Percentiles rank a stretch among this genome's conserved stretches.
Conservation (phyloP, 768 basidiomycete genomes). For the Jaapia argillacea region DNA sequence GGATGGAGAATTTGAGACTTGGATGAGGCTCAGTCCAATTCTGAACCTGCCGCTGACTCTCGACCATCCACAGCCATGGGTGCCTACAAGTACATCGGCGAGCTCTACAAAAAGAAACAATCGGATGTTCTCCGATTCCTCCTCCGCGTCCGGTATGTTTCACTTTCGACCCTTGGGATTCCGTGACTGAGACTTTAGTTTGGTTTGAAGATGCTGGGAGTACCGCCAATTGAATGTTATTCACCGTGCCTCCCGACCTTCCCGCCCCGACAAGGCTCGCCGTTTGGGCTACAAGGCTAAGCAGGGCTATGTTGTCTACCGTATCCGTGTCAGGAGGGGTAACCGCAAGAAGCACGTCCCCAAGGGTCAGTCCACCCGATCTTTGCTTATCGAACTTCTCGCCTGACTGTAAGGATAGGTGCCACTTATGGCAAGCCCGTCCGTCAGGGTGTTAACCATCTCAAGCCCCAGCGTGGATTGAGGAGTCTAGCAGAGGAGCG, state of each 20-base stretch:
- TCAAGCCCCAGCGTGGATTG: slow-evolving; percentile 94
- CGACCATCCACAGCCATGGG: slow-evolving; percentile 58
- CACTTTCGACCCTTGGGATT: neutral
- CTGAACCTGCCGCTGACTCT: slow-evolving; percentile 12
- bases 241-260: slow-evolving; percentile 96
- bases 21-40: slow-evolving; percentile 10
- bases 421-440: slow-evolving; percentile 99
- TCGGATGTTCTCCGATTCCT: slow-evolving; percentile 96
- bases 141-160: slow-evolving; percentile 81
- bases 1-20: neutral
- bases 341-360: slow-evolving; percentile 98
- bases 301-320: slow-evolving; percentile 98
- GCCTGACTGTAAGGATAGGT: slow-evolving; percentile 32
- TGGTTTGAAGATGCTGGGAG: slow-evolving; percentile 71
- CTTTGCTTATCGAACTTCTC: neutral
- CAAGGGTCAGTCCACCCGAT: slow-evolving; percentile 58
- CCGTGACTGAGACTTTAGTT: neutral
- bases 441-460: slow-evolving; percentile 98
- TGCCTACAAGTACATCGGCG: slow-evolving; percentile 93
- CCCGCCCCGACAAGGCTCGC: slow-evolving; percentile 98
- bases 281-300: slow-evolving; percentile 99
- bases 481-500: slow-evolving; percentile 96
- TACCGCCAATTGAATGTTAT: slow-evolving; percentile 97
- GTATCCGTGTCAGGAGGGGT: slow-evolving; percentile 92
- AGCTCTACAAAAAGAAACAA: slow-evolving; percentile 98